Evolutionary conservation across 2,329 filamentous ascomycete genomes (phyloP).

Genomic region (Claviceps arundinis): DNA sequence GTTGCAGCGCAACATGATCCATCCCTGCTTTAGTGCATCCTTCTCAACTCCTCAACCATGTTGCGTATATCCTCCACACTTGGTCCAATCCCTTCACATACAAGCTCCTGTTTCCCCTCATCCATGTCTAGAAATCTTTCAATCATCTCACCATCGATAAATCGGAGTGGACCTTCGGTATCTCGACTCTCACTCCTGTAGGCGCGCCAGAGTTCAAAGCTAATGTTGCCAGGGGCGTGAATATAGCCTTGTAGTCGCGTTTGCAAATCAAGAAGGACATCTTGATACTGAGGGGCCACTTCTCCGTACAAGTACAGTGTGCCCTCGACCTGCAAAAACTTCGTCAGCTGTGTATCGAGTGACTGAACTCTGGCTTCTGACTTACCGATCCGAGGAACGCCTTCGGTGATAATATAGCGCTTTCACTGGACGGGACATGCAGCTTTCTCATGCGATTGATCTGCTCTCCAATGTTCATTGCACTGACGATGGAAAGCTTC

Average conservation of each 20-base stretch:
- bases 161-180: constrained; percentile 68
- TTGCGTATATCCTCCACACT: constrained; percentile 50
- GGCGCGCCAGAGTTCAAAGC: constrained; percentile 69
- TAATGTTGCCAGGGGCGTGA: constrained; percentile 55
- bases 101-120: constrained; percentile 39
- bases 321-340: constrained; percentile 57
- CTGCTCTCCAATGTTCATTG: constrained; percentile 82
- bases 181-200: constrained; percentile 63
- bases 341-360: constrained; percentile 4
- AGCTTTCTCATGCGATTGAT: constrained; percentile 78
- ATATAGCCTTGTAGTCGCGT: constrained; percentile 52
- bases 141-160: constrained; percentile 84
- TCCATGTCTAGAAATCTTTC: constrained; percentile 69
- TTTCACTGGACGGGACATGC: constrained; percentile 48
- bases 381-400: constrained; percentile 84
- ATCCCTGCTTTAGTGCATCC: constrained; percentile 35
- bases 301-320: constrained; percentile 81
- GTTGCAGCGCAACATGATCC: neutral
- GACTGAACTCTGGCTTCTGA: neutral
- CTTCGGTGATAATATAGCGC: constrained; percentile 59
- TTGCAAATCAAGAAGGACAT: constrained; percentile 75
- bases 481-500: constrained; percentile 59
- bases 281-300: constrained; percentile 58
- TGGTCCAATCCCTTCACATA: constrained; percentile 43
- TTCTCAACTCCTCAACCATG: constrained; percentile 47